Base-by-base conservation (phyloP, 2,329 filamentous ascomycete genomes). In the Xylaria digitata region DNA sequence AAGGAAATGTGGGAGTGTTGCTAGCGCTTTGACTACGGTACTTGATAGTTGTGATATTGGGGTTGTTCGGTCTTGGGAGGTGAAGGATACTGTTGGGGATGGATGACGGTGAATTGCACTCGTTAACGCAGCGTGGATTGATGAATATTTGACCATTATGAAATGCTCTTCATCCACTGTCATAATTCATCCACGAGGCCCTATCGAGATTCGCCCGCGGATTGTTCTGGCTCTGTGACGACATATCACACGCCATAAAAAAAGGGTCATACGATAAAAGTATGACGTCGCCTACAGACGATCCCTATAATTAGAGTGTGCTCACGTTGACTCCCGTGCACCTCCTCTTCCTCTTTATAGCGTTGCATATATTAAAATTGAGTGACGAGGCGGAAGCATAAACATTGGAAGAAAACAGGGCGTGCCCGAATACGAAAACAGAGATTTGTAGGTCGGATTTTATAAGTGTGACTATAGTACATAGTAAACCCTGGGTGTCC, bases 111-210 rank as follows among this genome's bases (percentile, higher is more conserved):
- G 67, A 66, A 68, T 67, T 67, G 69, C 69, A 70, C 73, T 74
- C 69, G 68, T 70, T 72, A 73, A 69, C 69, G 68, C 66, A 72
- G 58, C 67, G 49, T 68, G 62, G 68, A 70, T 66, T 53, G 66
- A 67, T 40, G 11, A 15, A 40, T 66, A 23, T 61, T 65, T 69
- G 63, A 58, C 45, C 65, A 54, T 64, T 46, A 45, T 48, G 23
- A 58, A 57, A 52, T 60, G 52, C 50, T 54, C 34, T 69, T 48
- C 58, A 26, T 61, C 59, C 32, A 34, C 56, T 57, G 66, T 61
- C 42, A 64, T 59, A 43, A 53, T 46, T 58, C 42, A 19, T 52
- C 50, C 53, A 48, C 40, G 57, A 48, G 50, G n/a, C 15, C 37
- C 21, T 54, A 37, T 45, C 21, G 34, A 34, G 19, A 48, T 48